phyloP scores from a whole-genome alignment of 345 rosid species.

The Conringia planisiliqua region DNA sequence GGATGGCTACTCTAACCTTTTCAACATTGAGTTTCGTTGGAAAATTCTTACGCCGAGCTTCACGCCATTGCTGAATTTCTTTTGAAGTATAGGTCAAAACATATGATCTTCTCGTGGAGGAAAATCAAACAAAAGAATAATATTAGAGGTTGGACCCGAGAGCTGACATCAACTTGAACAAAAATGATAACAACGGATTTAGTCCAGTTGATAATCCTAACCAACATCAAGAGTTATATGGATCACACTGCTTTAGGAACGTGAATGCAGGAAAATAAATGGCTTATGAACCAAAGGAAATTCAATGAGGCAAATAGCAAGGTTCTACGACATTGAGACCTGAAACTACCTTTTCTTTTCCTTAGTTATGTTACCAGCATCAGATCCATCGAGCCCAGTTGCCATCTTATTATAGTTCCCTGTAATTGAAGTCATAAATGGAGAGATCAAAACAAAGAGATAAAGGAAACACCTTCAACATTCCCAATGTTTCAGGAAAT shows the following conservation, averaged over 20 bases:
- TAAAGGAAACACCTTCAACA: not conserved
- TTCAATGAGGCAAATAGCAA: constrained; percentile 5
- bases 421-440: constrained; percentile 21
- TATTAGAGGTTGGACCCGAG: constrained; percentile 1
- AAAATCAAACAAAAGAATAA: constrained; percentile 10
- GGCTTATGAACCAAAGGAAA: not conserved
- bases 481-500: not conserved
- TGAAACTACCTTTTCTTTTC: constrained; percentile 50
- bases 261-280: not conserved
- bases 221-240: not conserved
- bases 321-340: constrained; percentile 3
- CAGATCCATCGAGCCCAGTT: constrained; percentile 25
- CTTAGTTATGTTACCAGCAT: constrained; percentile 29
- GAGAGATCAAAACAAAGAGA: not conserved
- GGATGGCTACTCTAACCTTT: constrained; percentile 48
- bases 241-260: not conserved
- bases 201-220: not conserved
- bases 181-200: not conserved
- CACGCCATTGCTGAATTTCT: constrained; percentile 80
- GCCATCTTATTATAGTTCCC: constrained; percentile 39
- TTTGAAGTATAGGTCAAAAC: constrained; percentile 50
- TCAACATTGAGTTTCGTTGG: constrained; percentile 56
- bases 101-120: constrained; percentile 34
- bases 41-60: constrained; percentile 67
- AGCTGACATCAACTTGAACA: constrained; percentile 8